Evolutionary conservation across 2,329 filamentous ascomycete species (phyloP).

Genomic region (Mollisiaceae sp.): DNA sequence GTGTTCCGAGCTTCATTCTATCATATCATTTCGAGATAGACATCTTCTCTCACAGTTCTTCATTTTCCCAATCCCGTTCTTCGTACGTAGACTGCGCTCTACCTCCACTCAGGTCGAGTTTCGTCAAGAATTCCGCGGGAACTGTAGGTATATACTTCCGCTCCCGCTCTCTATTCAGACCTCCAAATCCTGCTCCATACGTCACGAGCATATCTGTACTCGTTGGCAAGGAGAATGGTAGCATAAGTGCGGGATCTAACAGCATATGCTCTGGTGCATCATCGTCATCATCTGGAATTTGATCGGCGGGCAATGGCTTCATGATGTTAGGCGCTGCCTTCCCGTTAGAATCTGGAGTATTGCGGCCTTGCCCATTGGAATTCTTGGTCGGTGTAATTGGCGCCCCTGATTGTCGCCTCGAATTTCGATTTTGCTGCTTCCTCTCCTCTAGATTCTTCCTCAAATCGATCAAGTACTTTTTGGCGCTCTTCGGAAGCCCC

Average conservation of each 20-base stretch:
- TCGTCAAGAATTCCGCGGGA: slow-evolving; percentile 89
- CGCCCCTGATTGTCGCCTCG: slow-evolving; percentile 46
- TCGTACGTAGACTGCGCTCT: slow-evolving; percentile 61
- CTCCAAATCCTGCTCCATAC: slow-evolving; percentile 93
- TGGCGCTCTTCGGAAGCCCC: slow-evolving; percentile 82
- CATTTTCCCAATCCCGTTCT: slow-evolving; percentile 71
- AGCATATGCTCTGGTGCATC: slow-evolving; percentile 77
- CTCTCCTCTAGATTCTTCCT: slow-evolving; percentile 74
- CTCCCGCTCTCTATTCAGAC: slow-evolving; percentile 87
- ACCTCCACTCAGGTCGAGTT: slow-evolving; percentile 67
- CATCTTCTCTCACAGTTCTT: slow-evolving; percentile 48
- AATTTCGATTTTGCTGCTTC: slow-evolving; percentile 58
- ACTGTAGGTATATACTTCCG: slow-evolving; percentile 96
- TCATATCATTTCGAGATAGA: slow-evolving; percentile 1
- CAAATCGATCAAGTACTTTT: slow-evolving; percentile 82
- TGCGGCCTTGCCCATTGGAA: slow-evolving; percentile 51
- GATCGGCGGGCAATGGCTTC: slow-evolving; percentile 33
- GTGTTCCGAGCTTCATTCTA: neutral
- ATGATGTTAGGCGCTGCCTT: slow-evolving; percentile 38
- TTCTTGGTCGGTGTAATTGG: slow-evolving; percentile 46
- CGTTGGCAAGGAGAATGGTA: slow-evolving; percentile 93
- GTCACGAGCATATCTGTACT: slow-evolving; percentile 97
- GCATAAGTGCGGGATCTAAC: slow-evolving; percentile 86
- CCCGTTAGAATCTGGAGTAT: slow-evolving; percentile 49
- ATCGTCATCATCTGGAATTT: slow-evolving; percentile 58